A percentile compares a stretch with the other conserved stretches of the same genome.
These are phyloP conservation scores for Asterella californica DNA, from an alignment of 225 moss, liverwort and hornwort species.

Conservation along the genomic window DNA sequence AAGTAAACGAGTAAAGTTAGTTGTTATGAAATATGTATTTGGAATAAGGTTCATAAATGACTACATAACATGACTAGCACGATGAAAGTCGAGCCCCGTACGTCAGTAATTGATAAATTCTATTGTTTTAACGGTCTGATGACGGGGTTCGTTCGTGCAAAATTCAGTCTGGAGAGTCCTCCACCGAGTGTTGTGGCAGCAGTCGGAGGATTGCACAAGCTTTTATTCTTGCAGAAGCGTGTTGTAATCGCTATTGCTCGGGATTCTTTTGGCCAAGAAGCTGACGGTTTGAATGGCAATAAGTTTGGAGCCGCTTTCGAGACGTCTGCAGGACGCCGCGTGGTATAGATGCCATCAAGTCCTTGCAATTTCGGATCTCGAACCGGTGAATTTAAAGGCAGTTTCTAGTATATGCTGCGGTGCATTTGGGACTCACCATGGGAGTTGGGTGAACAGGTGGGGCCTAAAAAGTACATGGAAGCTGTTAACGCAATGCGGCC, in stretches of 20 bases:
- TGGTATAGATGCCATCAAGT: constrained; percentile 45
- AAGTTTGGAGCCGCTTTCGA: constrained; percentile 94
- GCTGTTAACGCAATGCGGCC: constrained; percentile 75
- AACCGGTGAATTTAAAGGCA: background rate
- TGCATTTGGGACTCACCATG: constrained; percentile 4
- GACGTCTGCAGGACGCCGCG: constrained; percentile 76
- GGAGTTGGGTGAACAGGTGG: constrained; percentile 47
- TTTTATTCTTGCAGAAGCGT: constrained; percentile 54
- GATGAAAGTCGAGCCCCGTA: too few species aligned
- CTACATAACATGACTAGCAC: too few species aligned
- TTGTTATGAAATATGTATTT: too few species aligned
- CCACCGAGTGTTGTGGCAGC: constrained; percentile 53
- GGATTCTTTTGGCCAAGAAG: constrained; percentile 67
- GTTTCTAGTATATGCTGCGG: background rate
- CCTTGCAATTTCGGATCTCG: constrained; percentile 2
- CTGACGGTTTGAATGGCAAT: constrained; percentile 60
- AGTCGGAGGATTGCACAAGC: constrained; percentile 72
- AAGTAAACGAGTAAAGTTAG: too few species aligned
- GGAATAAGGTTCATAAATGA: too few species aligned
- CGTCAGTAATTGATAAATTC: background rate
- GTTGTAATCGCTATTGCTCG: constrained; percentile 76
- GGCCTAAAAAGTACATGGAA: constrained; percentile 84
- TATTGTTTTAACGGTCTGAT: background rate
- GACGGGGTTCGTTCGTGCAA: background rate
- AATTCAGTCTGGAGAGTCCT: constrained; percentile 72